Conservation (phyloP, 495 filamentous ascomycete species). For the Talaromyces liani region DNA sequence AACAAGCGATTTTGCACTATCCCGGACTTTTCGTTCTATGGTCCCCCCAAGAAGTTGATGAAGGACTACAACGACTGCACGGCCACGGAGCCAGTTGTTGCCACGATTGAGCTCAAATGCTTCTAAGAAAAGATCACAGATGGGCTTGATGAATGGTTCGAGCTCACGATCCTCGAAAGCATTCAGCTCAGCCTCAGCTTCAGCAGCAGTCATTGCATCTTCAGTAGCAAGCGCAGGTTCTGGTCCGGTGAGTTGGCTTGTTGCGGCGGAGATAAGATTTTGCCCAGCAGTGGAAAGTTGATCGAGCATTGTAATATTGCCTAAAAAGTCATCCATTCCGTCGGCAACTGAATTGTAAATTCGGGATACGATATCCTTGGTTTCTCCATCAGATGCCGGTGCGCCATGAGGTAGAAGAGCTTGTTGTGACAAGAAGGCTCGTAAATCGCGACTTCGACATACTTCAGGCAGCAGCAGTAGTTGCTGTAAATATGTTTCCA, state of each 20-base stretch:
- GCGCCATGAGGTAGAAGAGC: conserved; percentile 56
- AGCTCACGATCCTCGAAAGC: conserved; percentile 87
- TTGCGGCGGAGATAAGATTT: conserved; percentile 84
- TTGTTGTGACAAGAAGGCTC: conserved; percentile 88
- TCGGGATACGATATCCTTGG: conserved; percentile 84
- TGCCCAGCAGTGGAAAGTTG: conserved; percentile 89
- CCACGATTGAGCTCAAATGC: conserved; percentile 89
- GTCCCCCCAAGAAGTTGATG: conserved; percentile 71
- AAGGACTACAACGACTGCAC: conserved; percentile 81
- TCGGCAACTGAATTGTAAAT: conserved; percentile 95
- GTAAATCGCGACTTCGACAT: conserved; percentile 84
- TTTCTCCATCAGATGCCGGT: conserved; percentile 54
- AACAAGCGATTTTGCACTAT: conserved; percentile 59
- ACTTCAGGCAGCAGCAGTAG: conserved; percentile 85
- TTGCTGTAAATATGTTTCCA: conserved; percentile 81
- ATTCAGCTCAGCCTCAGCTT: conserved; percentile 90
- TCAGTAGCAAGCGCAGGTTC: conserved; percentile 39
- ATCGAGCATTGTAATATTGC: conserved; percentile 91
- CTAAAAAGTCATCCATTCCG: conserved; percentile 95
- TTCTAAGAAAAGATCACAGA: conserved; percentile 96
- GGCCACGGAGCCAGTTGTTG: conserved; percentile 88
- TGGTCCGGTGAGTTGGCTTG: conserved; percentile 56
- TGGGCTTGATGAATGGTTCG: conserved; percentile 95
- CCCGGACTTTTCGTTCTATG: conserved; percentile 89
- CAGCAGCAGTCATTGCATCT: conserved; percentile 63